A percentile compares a stretch with the other conserved stretches of the same genome.
phyloP scores from a whole-genome alignment of 352 stramenopile genomes.

The Hyaloperonospora arabidopsidis region DNA sequence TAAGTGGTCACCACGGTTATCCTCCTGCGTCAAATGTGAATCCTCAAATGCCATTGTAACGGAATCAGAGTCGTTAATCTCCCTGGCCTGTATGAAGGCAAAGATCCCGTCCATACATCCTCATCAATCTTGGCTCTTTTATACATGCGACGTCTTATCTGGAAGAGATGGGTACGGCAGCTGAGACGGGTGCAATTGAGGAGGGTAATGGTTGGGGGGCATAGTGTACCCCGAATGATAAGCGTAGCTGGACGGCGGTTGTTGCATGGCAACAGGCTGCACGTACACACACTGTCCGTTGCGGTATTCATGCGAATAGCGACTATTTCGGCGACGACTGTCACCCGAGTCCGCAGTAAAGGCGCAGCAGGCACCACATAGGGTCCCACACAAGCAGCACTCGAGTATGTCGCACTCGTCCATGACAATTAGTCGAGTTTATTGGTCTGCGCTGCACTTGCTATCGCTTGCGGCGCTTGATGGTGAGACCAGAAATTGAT shows the following conservation, averaged over 20 bases:
- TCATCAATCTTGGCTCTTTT: no score
- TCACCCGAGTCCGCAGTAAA: slow-evolving; percentile 30
- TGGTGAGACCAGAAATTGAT: no score
- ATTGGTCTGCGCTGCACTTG: not conserved
- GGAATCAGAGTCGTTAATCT: no score
- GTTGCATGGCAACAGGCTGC: slow-evolving; percentile 60
- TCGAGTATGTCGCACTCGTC: slow-evolving; percentile 74
- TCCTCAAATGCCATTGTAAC: no score
- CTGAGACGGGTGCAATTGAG: slow-evolving; percentile 26
- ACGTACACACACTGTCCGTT: slow-evolving; percentile 57
- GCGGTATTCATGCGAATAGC: slow-evolving; percentile 34
- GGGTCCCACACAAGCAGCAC: slow-evolving; percentile 64
- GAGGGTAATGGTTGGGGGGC: slow-evolving; percentile 35
- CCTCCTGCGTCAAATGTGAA: no score
- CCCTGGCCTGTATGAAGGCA: no score
- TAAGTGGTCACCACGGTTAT: no score
- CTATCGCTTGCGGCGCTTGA: no score
- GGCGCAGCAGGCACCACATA: slow-evolving; percentile 71
- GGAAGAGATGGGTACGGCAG: slow-evolving; percentile 23
- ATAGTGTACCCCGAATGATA: slow-evolving; percentile 11
- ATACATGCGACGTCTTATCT: no score
- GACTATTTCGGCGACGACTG: slow-evolving; percentile 28
- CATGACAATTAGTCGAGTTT: no score
- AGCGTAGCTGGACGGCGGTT: slow-evolving; percentile 13
- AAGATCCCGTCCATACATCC: no score